Evolutionary conservation across 2,329 filamentous ascomycete species (phyloP).

Genomic region (Pseudogymnoascus sp.): DNA sequence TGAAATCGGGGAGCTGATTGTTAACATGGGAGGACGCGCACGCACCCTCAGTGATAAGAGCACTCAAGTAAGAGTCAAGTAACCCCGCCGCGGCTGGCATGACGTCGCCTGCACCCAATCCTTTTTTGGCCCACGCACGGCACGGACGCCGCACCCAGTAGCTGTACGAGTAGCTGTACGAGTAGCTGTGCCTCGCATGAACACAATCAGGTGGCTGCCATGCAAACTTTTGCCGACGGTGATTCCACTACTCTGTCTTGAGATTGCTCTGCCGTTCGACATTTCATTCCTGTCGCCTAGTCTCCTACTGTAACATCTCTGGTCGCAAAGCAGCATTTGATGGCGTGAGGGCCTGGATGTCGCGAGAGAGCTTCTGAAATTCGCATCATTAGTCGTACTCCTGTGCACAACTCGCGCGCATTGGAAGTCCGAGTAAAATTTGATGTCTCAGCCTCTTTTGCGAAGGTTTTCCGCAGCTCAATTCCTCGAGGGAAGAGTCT

Average conservation of each 20-base stretch:
- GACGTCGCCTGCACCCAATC: conserved; percentile 1
- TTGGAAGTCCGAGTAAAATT: background rate
- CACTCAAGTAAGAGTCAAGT: background rate
- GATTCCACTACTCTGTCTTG: background rate
- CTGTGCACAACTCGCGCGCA: background rate
- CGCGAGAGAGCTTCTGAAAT: conserved; percentile 2
- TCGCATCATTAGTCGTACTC: background rate
- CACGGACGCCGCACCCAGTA: conserved; percentile 1
- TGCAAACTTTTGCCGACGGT: conserved; percentile 2
- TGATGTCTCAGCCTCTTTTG: conserved; percentile 3
- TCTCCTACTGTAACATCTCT: background rate
- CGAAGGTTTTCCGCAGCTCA: background rate
- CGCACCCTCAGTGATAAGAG: background rate
- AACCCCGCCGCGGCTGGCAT: conserved; percentile 1
- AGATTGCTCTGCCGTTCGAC: background rate
- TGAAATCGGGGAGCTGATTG: background rate
- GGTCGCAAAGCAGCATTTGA: background rate
- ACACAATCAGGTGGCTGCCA: background rate
- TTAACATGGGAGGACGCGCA: background rate
- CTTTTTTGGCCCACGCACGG: background rate
- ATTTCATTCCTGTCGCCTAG: background rate
- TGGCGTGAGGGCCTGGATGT: background rate
- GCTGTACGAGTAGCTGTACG: conserved; percentile 5
- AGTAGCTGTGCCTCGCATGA: conserved; percentile 3
- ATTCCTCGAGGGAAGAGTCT: background rate